Percentiles rank a stretch among this genome's conserved stretches.
Evolutionary conservation across 352 stramenopile species (phyloP).

Genomic region (Phytophthora rubi): DNA sequence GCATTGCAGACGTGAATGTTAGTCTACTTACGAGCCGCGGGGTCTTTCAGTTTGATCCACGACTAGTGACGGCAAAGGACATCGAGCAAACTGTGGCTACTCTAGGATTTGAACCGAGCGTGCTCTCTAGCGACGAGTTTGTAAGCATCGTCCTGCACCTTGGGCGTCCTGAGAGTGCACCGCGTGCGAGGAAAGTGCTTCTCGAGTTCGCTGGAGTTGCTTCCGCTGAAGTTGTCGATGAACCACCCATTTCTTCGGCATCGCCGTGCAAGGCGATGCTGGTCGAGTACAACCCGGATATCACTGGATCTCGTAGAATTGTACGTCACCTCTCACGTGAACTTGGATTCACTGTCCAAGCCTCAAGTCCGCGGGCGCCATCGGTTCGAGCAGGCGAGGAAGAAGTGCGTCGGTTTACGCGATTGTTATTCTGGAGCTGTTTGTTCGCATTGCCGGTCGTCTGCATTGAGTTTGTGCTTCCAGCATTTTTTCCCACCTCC

Average conservation of each 20-base stretch:
- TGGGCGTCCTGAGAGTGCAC: conserved; percentile 30
- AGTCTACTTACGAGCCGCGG: conserved; percentile 68
- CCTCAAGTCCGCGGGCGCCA: conserved; percentile 53
- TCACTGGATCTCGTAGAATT: conserved; percentile 48
- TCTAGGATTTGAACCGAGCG: conserved; percentile 75
- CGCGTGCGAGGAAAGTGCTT: conserved; percentile 31
- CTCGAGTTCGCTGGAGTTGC: conserved; percentile 47
- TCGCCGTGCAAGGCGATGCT: conserved; percentile 32
- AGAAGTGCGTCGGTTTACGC: conserved; percentile 53
- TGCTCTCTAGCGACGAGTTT: conserved; percentile 56
- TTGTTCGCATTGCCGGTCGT: conserved; percentile 63
- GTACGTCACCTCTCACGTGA: conserved; percentile 44
- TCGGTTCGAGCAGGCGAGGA: conserved; percentile 45
- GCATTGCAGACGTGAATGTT: conserved; percentile 68
- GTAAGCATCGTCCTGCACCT: conserved; percentile 65
- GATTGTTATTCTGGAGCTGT: conserved; percentile 58
- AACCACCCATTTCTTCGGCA: conserved; percentile 20
- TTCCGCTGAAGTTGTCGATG: conserved; percentile 27
- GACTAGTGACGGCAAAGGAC: conserved; percentile 51
- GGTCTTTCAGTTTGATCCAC: conserved; percentile 56
- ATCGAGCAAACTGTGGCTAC: conserved; percentile 70
- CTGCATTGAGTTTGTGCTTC: conserved; percentile 63
- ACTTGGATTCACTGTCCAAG: conserved; percentile 57
- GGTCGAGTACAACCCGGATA: conserved; percentile 56
- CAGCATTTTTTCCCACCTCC: conserved; percentile 34